Percentiles rank a stretch among this genome's conserved stretches.
phyloP scores from a whole-genome alignment of 2,329 filamentous ascomycete species.

The Epichloe hybrida region DNA sequence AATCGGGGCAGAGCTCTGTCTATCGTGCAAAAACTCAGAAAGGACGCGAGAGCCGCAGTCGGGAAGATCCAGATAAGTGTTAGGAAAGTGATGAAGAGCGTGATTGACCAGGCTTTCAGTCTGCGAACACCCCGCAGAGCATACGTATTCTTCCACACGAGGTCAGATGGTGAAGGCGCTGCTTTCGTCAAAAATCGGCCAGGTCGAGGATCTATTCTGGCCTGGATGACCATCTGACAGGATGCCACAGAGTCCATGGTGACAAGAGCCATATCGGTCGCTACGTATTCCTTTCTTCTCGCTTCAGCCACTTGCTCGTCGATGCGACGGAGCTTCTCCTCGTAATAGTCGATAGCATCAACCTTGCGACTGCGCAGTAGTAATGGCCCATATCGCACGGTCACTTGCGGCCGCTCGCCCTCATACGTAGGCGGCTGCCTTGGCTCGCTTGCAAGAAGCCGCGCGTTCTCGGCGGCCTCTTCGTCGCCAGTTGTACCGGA shows the following conservation, averaged over 20 bases:
- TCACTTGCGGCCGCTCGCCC: constrained; percentile 49
- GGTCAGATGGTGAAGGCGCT: constrained; percentile 77
- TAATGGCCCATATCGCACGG: constrained; percentile 67
- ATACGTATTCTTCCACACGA: constrained; percentile 95
- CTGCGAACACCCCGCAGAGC: constrained; percentile 60
- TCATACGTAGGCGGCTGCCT: constrained; percentile 21
- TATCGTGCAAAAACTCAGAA: constrained; percentile 73
- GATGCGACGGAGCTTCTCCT: constrained; percentile 65
- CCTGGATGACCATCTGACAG: constrained; percentile 90
- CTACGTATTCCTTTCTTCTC: constrained; percentile 60
- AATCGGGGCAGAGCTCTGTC: constrained; percentile 57
- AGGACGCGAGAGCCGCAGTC: constrained; percentile 62
- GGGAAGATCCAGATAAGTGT: constrained; percentile 82
- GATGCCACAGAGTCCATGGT: constrained; percentile 94
- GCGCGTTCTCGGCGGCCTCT: constrained; percentile 41
- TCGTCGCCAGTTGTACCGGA: constrained; percentile 22
- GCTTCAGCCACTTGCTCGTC: constrained; percentile 62
- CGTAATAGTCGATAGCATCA: constrained; percentile 90
- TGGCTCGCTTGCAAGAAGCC: constrained; percentile 39
- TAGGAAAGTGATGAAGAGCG: constrained; percentile 65
- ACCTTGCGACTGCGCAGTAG: constrained; percentile 57
- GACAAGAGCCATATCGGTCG: constrained; percentile 82
- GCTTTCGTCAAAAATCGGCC: constrained; percentile 73
- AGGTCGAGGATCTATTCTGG: constrained; percentile 80
- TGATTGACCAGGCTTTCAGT: constrained; percentile 70